Conservation (phyloP, 1,284 basidiomycete genomes). For the Austroboletus novae-zelandiae region DNA sequence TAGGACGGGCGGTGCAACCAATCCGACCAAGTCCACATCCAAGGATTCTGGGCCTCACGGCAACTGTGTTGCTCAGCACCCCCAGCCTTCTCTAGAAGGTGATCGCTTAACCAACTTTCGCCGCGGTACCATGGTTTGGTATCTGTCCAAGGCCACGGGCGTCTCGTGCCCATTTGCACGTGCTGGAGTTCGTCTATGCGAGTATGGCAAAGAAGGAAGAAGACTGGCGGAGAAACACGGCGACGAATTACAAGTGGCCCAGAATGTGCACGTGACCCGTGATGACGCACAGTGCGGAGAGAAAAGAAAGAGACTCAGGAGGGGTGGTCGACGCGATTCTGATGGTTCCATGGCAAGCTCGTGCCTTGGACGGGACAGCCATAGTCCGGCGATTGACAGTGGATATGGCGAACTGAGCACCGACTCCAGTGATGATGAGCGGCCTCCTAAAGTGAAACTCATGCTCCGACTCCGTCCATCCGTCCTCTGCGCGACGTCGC, state of each 20-base stretch:
- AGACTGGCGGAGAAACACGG: conserved; percentile 16
- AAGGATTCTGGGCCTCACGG: conserved; percentile 17
- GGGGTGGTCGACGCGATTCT: conserved; percentile 41
- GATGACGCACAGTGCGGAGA: conserved; percentile 55
- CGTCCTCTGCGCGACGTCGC: conserved; percentile 23
- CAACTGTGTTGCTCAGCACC: conserved; percentile 7
- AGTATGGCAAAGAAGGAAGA: conserved; percentile 56
- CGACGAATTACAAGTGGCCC: conserved; percentile 17
- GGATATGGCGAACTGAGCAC: conserved; percentile 35
- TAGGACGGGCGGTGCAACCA: conserved; percentile 63
- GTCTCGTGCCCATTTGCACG: conserved; percentile 70
- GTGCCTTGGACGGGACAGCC: conserved; percentile 10
- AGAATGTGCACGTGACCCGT: conserved; percentile 38
- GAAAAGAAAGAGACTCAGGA: conserved; percentile 63
- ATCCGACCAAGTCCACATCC: conserved; percentile 34
- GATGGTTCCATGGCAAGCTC: conserved; percentile 11
- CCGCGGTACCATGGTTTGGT: conserved; percentile 75
- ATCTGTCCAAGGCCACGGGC: conserved; percentile 69
- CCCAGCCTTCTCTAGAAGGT: conserved; percentile 17
- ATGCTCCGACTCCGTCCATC: conserved; percentile 54
- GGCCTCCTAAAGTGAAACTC: conserved; percentile 65
- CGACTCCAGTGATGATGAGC: conserved; percentile 39
- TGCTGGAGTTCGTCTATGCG: conserved; percentile 65
- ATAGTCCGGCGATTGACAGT: conserved; percentile 28
- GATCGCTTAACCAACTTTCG: conserved; percentile 69